phyloP scores from a whole-genome alignment of 2,329 filamentous ascomycete genomes.

The Fusarium domesticum region DNA sequence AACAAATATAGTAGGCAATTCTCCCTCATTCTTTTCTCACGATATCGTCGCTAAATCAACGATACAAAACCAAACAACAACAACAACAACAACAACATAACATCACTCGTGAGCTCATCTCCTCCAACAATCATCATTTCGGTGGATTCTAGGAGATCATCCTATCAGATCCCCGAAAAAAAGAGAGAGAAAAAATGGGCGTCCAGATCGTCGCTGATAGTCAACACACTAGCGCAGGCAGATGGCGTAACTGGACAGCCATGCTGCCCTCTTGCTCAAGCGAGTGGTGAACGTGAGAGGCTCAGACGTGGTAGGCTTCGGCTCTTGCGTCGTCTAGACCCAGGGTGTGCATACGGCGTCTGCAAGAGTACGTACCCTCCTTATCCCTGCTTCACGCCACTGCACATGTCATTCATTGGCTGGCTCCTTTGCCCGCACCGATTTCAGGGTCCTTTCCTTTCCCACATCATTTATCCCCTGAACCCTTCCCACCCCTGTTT shows the following conservation, averaged over 20 bases:
- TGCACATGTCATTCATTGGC: not conserved
- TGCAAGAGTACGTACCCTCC: not conserved
- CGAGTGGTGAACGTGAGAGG: not conserved
- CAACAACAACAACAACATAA: too few species aligned
- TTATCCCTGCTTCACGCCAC: conserved; percentile 10
- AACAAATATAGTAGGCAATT: too few species aligned
- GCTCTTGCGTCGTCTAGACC: conserved; percentile 4
- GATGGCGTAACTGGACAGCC: conserved; percentile 25
- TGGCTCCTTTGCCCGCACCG: not conserved
- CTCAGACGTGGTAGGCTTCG: conserved; percentile 13
- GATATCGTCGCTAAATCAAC: too few species aligned
- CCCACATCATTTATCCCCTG: not conserved
- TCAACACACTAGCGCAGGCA: conserved; percentile 22
- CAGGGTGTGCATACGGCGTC: not conserved
- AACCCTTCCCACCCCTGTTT: not conserved
- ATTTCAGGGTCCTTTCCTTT: not conserved
- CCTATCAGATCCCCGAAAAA: not conserved
- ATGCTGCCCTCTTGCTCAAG: not conserved
- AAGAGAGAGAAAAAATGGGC: too few species aligned
- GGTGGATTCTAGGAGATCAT: too few species aligned
- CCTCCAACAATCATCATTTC: not conserved
- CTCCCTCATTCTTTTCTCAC: too few species aligned
- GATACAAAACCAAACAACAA: too few species aligned
- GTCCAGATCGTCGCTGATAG: conserved; percentile 26
- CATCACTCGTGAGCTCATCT: too few species aligned